Evolutionary conservation across 106 monocot genomes (phyloP), one percentile per base, ranked within the genome.

Genomic region (Chionographis japonica): DNA sequence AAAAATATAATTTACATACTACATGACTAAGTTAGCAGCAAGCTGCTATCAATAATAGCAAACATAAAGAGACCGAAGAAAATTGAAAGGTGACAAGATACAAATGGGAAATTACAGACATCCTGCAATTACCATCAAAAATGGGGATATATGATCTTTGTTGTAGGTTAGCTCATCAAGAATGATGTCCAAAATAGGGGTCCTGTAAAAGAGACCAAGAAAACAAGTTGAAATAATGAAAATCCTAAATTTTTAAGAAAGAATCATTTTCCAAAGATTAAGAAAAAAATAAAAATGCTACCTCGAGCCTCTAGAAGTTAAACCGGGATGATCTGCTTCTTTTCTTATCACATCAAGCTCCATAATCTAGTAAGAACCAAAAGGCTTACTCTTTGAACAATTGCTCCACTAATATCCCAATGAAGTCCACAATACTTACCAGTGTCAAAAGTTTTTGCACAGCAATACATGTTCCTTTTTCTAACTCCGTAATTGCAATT

Each of bases 131-230:
- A 89, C 95, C 75, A 67, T 58, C 27, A 97, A 74, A 87, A 97
- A 89, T 70, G 80, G 70, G 36, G 86, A 84, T 66, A 92, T 39
- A 36, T 72, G 50, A 70, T 84, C 82, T 76, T 74, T 85, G 65
- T 83, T 77, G 62, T 97, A 97, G 36, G 85, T 82, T 51, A 92
- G 72, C 58, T 82, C 92, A 80, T 97, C 97, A 57, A 97, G 35
- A 68, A 97, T 79, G 39, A 87, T 83, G 37, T 97, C 97, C 73
- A 92, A 37, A 55, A 84, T 67, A 66, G 89, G 80, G 62, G 18
- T 52, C 72, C 91, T 91, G 60, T 56, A 68, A 15, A 58, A 75
- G 67, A 70, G 36, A 3, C 11, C 35, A 57, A 20, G 18, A 70
- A 11, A 50, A 14, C 19, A 53, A 55, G 19, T 67, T 43, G n/a